A percentile compares a stretch with the other conserved stretches of the same genome.
Conservation (phyloP, 148 eudicot species). For the Spergularia bocconei region DNA sequence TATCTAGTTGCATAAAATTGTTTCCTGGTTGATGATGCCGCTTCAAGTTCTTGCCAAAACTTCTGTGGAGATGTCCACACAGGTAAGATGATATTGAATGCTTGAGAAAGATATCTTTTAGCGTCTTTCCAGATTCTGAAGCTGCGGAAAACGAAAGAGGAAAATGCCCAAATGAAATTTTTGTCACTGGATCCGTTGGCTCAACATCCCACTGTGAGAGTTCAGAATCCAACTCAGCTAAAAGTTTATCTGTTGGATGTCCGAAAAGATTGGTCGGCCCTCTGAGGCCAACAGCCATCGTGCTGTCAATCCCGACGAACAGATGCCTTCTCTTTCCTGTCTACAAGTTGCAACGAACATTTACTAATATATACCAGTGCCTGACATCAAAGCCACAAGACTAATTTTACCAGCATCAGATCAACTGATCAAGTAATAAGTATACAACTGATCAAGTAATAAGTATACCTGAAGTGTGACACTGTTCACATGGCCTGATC, state of each 20-base stretch:
- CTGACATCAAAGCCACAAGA: background rate
- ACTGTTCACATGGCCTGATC: constrained; percentile 68
- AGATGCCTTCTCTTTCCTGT: constrained; percentile 67
- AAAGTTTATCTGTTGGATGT: constrained; percentile 73
- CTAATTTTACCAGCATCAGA: background rate
- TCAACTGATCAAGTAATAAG: constrained; percentile 11
- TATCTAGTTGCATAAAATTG: constrained; percentile 51
- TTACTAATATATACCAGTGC: background rate
- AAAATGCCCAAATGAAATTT: constrained; percentile 84
- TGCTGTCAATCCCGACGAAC: constrained; percentile 84
- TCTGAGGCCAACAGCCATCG: constrained; percentile 73
- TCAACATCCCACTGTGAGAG: constrained; percentile 71
- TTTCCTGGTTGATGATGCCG: constrained; percentile 55
- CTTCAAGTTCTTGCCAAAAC: constrained; percentile 77
- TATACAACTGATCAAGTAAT: constrained; percentile 22
- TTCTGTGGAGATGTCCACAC: constrained; percentile 86
- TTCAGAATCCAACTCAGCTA: constrained; percentile 61
- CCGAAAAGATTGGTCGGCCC: constrained; percentile 97
- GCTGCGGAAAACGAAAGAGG: constrained; percentile 82
- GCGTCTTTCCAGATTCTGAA: constrained; percentile 64
- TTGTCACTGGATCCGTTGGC: constrained; percentile 52
- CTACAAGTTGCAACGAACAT: constrained; percentile 44
- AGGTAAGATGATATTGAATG: constrained; percentile 73
- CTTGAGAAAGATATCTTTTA: constrained; percentile 60
- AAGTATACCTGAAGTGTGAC: constrained; percentile 65